phyloP scores from a whole-genome alignment of 495 filamentous ascomycete species.

The Aspergillus baeticus region DNA sequence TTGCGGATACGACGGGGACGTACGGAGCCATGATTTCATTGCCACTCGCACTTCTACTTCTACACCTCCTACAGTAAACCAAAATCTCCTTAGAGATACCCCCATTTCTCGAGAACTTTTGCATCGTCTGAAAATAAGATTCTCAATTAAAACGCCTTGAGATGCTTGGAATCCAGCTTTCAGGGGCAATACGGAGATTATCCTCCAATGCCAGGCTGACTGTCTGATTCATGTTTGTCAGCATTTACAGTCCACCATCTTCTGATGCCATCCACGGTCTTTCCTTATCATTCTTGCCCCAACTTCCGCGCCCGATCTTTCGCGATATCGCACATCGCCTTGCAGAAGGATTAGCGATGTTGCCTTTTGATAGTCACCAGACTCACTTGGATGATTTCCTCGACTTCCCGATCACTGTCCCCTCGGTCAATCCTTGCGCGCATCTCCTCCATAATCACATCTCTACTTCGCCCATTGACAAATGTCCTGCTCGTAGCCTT shows the following conservation, averaged over 20 bases:
- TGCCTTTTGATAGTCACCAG: not conserved
- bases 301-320: slow-evolving; percentile 58
- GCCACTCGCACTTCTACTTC: not conserved
- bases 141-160: no score
- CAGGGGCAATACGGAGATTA: not conserved
- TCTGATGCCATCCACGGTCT: not conserved
- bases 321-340: slow-evolving; percentile 77
- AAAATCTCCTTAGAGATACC: not conserved
- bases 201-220: slow-evolving; percentile 5
- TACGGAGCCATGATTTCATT: slow-evolving; percentile 8
- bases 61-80: not conserved
- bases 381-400: slow-evolving; percentile 71
- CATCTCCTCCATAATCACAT: slow-evolving; percentile 85
- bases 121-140: no score
- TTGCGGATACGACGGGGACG: not conserved
- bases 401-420: slow-evolving; percentile 65
- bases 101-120: not conserved
- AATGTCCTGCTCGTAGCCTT: slow-evolving; percentile 58
- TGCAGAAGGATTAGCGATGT: not conserved
- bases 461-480: slow-evolving; percentile 77
- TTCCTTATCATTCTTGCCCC: slow-evolving; percentile 18
- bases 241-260: not conserved
- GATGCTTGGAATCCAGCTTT: not conserved
- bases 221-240: slow-evolving; percentile 5
- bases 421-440: slow-evolving; percentile 66